A percentile compares a stretch with the other conserved stretches of the same genome.
Evolutionary conservation across 495 filamentous ascomycete species (phyloP).

Genomic region (Aspergillus hancockii): DNA sequence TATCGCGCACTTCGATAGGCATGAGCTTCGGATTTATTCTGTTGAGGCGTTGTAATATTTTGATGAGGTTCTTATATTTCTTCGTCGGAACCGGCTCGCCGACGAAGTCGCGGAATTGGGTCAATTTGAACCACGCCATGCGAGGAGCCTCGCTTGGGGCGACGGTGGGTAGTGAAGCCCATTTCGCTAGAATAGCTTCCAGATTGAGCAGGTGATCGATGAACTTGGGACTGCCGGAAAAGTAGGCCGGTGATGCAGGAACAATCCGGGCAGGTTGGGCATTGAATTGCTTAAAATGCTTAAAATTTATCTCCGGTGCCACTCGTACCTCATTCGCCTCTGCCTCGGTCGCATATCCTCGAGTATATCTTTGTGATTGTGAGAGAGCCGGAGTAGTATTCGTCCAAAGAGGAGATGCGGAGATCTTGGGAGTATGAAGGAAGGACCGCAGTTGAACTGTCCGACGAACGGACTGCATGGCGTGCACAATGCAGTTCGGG

Average conservation of each 20-base stretch:
- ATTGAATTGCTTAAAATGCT: constrained; percentile 30
- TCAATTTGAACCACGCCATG: constrained; percentile 80
- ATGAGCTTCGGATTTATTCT: constrained; percentile 79
- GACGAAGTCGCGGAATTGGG: constrained; percentile 70
- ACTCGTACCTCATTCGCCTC: constrained; percentile 23
- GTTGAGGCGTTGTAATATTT: constrained; percentile 77
- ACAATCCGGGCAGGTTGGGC: constrained; percentile 63
- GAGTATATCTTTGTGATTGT: constrained; percentile 21
- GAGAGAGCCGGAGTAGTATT: constrained; percentile 11
- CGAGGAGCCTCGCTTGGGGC: constrained; percentile 64
- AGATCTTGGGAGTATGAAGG: constrained; percentile 21
- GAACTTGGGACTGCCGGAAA: constrained; percentile 81
- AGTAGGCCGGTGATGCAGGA: constrained; percentile 88
- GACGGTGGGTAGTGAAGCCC: constrained; percentile 70
- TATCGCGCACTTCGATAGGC: constrained; percentile 63
- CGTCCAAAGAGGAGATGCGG: constrained; percentile 6
- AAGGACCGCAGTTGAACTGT: constrained; percentile 18
- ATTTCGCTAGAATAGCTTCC: constrained; percentile 65
- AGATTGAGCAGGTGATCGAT: constrained; percentile 81
- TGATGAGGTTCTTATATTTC: constrained; percentile 74
- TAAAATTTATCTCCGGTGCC: constrained; percentile 50
- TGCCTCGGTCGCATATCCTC: constrained; percentile 35
- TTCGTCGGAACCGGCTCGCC: constrained; percentile 78
- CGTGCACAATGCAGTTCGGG: constrained; percentile 39
- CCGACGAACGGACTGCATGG: constrained; percentile 40